phyloP scores from a whole-genome alignment of 192 early-diverging fungal genomes.

The Backusella tarrabulga region DNA sequence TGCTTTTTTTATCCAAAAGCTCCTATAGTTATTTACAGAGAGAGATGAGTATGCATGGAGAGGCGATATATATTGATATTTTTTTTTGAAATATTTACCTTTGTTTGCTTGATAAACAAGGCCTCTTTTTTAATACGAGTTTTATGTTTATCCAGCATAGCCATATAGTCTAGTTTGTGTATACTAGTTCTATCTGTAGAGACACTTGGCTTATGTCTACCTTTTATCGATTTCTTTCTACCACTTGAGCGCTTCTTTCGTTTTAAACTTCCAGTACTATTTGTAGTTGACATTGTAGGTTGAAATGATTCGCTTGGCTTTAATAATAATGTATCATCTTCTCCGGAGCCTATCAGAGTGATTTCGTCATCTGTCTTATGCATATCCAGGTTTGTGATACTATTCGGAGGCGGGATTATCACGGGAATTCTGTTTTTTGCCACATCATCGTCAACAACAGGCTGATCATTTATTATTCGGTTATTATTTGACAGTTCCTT shows the following conservation, averaged over 20 bases:
- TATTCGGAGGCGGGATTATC: not conserved
- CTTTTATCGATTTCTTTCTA: not conserved
- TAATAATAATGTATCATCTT: not conserved
- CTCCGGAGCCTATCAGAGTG: not conserved
- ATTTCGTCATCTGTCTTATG: constrained; percentile 4
- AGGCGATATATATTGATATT: not conserved
- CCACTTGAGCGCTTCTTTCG: constrained; percentile 3
- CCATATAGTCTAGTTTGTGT: not conserved
- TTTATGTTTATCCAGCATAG: constrained; percentile 9
- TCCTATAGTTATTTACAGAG: not conserved
- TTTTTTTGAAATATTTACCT: not conserved
- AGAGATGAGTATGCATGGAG: not conserved
- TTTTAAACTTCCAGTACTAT: not conserved
- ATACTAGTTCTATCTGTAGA: not conserved
- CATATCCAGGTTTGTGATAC: not conserved
- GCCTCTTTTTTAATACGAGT: constrained; percentile 3
- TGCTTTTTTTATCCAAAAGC: not conserved
- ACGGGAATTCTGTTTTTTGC: not conserved
- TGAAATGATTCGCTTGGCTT: not conserved
- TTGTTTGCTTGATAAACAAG: constrained; percentile 6
- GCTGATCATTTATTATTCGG: not conserved
- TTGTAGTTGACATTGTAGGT: not conserved
- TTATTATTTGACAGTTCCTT: not conserved
- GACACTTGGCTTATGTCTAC: constrained; percentile 2
- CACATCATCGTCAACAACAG: not conserved